These are phyloP conservation scores for Fusarium continuum DNA, from an alignment of 2,329 filamentous ascomycete species.

Conservation along the genomic window DNA sequence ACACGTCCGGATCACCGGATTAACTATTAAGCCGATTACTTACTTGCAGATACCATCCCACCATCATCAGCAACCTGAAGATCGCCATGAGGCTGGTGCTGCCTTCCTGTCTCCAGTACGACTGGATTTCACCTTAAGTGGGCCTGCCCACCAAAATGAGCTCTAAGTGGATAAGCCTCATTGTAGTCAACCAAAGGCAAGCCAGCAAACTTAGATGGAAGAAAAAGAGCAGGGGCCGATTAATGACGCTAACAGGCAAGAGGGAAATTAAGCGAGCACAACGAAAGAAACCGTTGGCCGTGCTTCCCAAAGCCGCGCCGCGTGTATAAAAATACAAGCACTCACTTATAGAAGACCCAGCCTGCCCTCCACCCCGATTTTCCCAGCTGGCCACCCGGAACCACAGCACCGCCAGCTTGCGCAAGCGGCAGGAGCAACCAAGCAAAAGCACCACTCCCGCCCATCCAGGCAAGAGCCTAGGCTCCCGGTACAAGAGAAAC, in stretches of 20 bases:
- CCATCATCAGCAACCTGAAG: constrained; percentile 10
- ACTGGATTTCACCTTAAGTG: constrained; percentile 27
- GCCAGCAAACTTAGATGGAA: constrained; percentile 19
- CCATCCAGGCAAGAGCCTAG: constrained; percentile 31
- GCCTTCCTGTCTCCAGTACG: constrained; percentile 10
- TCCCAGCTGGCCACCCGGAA: constrained; percentile 45
- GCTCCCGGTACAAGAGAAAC: constrained; percentile 20
- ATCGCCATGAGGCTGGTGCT: constrained; percentile 39
- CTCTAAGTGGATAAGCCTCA: constrained; percentile 31
- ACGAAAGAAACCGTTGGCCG: constrained; percentile 49
- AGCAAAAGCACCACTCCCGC: constrained; percentile 33
- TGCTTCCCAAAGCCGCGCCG: constrained; percentile 42
- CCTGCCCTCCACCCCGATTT: constrained; percentile 56
- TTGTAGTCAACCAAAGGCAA: constrained; percentile 33
- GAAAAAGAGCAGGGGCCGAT: constrained; percentile 34
- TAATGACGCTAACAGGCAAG: constrained; percentile 47
- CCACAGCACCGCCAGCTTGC: constrained; percentile 33
- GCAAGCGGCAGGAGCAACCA: constrained; percentile 38
- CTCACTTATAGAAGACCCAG: constrained; percentile 56
- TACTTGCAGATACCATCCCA: background rate
- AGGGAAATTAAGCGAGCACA: constrained; percentile 52
- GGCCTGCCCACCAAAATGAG: constrained; percentile 18
- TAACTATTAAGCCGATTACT: constrained; percentile 7
- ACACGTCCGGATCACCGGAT: background rate
- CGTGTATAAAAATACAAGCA: constrained; percentile 59